Percentiles rank a stretch among this genome's conserved stretches.
These are phyloP conservation scores for Sugiyamaella americana DNA, from an alignment of 805 yeast species.

Conservation along the genomic window DNA sequence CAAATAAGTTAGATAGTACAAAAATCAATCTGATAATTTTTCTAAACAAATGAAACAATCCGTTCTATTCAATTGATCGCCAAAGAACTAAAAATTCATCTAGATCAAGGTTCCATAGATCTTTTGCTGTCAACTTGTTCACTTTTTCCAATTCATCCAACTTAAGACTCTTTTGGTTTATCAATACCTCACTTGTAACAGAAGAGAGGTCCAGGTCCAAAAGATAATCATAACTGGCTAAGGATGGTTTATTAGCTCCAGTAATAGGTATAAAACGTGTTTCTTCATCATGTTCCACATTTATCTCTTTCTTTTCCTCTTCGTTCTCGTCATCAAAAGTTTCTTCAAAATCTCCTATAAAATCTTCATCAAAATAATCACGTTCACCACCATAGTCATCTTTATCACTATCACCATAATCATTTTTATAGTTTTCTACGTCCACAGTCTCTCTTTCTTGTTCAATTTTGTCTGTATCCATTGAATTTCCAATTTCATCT, in stretches of 20 bases:
- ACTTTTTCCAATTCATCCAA: constrained; percentile 64
- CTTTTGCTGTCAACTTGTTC: constrained; percentile 69
- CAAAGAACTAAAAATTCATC: constrained; percentile 69
- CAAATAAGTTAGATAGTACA: no score
- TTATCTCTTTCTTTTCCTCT: no score
- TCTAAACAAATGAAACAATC: no score
- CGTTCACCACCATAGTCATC: no score
- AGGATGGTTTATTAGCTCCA: constrained; percentile 40
- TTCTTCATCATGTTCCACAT: no score
- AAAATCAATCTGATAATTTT: no score
- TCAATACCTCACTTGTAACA: constrained; percentile 71
- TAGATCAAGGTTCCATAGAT: constrained; percentile 80
- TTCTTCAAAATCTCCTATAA: no score
- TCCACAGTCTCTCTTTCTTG: constrained; percentile 20
- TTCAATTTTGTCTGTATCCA: constrained; percentile 25
- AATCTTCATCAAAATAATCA: no score
- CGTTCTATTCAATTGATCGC: no score
- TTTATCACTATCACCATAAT: no score
- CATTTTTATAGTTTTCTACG: constrained; percentile 36
- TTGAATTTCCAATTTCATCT: constrained; percentile 20
- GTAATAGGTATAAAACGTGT: no score
- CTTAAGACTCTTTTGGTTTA: constrained; percentile 64
- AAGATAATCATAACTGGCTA: constrained; percentile 74
- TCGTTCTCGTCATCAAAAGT: no score
- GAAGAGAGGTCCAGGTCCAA: constrained; percentile 94